Evolutionary conservation across 768 basidiomycete genomes (phyloP), one percentile per base, ranked within the genome.

Genomic region (Lactifluus rugatus): DNA sequence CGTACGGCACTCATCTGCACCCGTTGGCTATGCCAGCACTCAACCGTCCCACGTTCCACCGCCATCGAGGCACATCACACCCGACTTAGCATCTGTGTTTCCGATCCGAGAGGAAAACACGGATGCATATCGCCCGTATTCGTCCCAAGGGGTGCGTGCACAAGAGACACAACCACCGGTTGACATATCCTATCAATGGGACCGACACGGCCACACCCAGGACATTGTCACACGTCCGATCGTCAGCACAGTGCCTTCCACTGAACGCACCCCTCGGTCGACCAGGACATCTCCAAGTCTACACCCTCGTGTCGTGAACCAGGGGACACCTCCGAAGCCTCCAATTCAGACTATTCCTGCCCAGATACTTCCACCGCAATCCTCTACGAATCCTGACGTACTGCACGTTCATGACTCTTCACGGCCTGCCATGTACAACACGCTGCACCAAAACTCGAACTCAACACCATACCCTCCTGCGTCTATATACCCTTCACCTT

Each of bases 291-390:
- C 63, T 21, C 63, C 63, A 31, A 62, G 45, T 45, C 53, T 58
- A 41, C 54, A 64, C 23, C 47, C 60, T 19, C 61, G 53, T 21
- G 41, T 26, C 4, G 53, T 62, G 39, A 53, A 62, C 26, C 63
- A 64, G 36, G 61, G 61, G 48, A 64, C 63, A 47, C 61, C 61
- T 21, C 60, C 62, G 6, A 62, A 58, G 26, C 41, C 47, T 17
- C 26, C 45, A 36, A 21, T 32, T 5, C 62, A 54, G 19, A 50
- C 52, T 6, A 37, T 57, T 16, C 14, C 57, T 32, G 26, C 28
- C 11, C 39, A 46, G n/a, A 26, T 37, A 0, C 48, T 54, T 41
- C 52, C 28, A 2, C 28, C 53, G 10, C 61, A 51, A n/a, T n/a
- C 31, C 8, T 31, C 44, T 31, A 45, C 48, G 28, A 49, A n/a